Evolutionary conservation across 495 filamentous ascomycete species (phyloP).

Genomic region (Parachaetomium inaequale): DNA sequence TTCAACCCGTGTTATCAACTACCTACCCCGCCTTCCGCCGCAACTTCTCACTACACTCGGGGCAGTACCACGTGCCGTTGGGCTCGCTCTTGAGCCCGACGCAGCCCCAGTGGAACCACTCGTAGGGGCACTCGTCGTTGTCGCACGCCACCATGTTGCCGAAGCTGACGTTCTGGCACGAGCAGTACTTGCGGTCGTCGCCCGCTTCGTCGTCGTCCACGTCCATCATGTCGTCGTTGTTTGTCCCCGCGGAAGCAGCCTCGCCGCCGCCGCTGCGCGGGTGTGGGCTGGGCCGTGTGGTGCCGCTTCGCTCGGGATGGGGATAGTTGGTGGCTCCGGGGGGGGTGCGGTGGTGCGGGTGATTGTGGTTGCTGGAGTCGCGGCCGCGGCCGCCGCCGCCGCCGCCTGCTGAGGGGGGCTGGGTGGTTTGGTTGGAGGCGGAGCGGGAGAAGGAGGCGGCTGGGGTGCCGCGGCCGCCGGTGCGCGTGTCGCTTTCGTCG

Average conservation of each 20-base stretch:
- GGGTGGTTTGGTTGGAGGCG: slow-evolving; percentile 19
- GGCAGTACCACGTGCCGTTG: slow-evolving; percentile 89
- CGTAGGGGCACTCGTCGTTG: slow-evolving; percentile 83
- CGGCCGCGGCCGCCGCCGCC: slow-evolving; percentile 10
- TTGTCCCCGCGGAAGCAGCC: slow-evolving; percentile 33
- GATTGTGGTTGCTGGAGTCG: background rate
- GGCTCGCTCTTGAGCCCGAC: slow-evolving; percentile 88
- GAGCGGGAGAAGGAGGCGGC: slow-evolving; percentile 21
- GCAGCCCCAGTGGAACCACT: slow-evolving; percentile 99
- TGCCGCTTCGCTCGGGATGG: background rate
- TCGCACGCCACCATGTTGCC: slow-evolving; percentile 99
- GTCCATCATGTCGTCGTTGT: slow-evolving; percentile 61
- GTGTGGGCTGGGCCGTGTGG: slow-evolving; percentile 4
- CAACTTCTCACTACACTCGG: slow-evolving; percentile 65
- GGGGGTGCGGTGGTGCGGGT: background rate
- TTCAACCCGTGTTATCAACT: background rate
- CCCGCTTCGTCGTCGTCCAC: slow-evolving; percentile 81
- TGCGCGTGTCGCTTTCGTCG: slow-evolving; percentile 46
- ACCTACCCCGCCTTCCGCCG: slow-evolving; percentile 27
- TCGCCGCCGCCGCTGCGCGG: slow-evolving; percentile 7
- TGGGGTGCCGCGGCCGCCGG: slow-evolving; percentile 38
- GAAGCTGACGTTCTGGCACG: slow-evolving; percentile 86
- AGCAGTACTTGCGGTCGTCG: slow-evolving; percentile 87
- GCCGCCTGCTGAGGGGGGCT: background rate
- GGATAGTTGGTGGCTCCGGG: background rate